Conservation (phyloP, 2,329 filamentous ascomycete species). For the Fusarium siculi region DNA sequence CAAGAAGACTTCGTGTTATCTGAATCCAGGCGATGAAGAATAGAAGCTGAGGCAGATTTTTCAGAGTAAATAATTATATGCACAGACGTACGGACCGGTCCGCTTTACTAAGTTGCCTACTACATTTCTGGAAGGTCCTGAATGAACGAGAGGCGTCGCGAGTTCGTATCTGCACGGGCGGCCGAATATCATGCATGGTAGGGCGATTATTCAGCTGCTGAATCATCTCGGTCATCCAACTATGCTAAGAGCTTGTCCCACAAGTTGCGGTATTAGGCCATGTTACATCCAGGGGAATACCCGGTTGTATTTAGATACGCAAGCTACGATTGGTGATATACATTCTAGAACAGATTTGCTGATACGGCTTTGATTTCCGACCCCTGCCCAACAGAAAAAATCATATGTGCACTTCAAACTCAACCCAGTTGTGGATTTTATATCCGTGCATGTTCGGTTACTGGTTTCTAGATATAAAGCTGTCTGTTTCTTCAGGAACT, state of each 20-base stretch:
- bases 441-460: rapidly evolving
- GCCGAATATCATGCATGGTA: neutral
- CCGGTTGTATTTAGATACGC: neutral
- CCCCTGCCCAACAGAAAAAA: neutral
- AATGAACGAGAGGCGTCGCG: neutral
- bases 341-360: neutral
- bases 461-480: neutral
- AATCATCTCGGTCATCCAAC: neutral
- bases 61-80: neutral
- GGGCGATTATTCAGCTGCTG: neutral
- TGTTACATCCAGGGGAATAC: neutral
- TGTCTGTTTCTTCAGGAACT: rapidly evolving
- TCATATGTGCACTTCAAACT: neutral
- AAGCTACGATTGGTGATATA: neutral
- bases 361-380: neutral
- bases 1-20: no score
- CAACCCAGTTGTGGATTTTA: no score
- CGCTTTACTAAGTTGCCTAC: neutral
- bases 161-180: neutral
- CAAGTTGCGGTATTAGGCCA: neutral
- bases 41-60: neutral
- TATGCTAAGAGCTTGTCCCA: neutral
- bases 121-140: neutral
- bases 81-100: neutral
- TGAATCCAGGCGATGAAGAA: no score